Base-by-base conservation (phyloP, 2,329 filamentous ascomycete genomes). In the Gnomoniopsis sp. region DNA sequence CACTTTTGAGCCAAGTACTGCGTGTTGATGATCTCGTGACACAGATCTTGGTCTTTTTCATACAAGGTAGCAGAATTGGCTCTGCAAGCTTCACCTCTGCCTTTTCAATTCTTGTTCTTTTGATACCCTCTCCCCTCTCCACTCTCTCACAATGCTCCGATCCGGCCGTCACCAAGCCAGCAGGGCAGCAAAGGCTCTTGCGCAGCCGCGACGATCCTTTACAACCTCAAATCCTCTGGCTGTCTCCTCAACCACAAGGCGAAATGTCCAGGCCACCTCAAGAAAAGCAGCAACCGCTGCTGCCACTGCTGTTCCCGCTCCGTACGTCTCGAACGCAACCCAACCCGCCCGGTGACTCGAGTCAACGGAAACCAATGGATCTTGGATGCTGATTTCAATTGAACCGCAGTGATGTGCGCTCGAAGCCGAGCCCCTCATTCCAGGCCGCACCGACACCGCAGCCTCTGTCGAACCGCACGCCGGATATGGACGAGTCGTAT, bases 401-500 rank as follows among this genome's bases (percentile, higher is more conserved):
- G 36, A 57, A n/a, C 48, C 44, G 58, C 67, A 87, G 83, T 64
- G 77, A 82, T 66, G 70, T 77, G 44, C 81, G 88, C 72, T 78
- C 84, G 61, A 76, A 76, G 36, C 88, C 89, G 8, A 86, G 85
- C 68, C 82, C 88, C 55, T 79, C 84, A 15, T 86, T 86, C 74
- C 85, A 86, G 65, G 68, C 73, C 59, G 71, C 73, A 53, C 69
- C 68, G 73, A 77, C 64, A 69, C 80, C 79, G 69, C 85, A 90
- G 65, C 87, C 88, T 62, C 79, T 91, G 62, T 83, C 86, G 67
- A 83, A 84, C 71, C 77, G 80, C 69, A 74, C 78, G 60, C 79
- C 79, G 58, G 85, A 88, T 63, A 87, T 92, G 81, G 89, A 93
- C 73, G 89, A 93, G 73, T 92, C 89, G 88, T 91, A 87, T 66